Evolutionary conservation across 495 filamentous ascomycete genomes (phyloP).

Genomic region (Cenococcum geophilum): DNA sequence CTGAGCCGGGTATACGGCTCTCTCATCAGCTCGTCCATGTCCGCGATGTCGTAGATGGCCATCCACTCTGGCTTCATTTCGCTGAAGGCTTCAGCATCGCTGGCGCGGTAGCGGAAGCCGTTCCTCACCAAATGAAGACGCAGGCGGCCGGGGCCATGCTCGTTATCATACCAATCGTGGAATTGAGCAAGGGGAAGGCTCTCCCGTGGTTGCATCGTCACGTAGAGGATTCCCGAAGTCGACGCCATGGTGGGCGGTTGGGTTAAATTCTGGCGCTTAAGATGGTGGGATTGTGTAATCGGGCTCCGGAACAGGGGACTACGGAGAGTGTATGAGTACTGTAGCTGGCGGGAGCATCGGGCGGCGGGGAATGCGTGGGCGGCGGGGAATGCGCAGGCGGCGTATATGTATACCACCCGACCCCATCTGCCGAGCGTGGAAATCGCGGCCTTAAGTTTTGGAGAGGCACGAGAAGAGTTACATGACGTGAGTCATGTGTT

Average conservation of each 20-base stretch:
- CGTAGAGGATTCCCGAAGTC: slow-evolving; percentile 61
- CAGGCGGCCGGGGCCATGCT: slow-evolving; percentile 73
- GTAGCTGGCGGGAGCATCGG: too few species aligned
- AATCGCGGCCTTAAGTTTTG: not conserved
- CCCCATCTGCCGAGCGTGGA: not conserved
- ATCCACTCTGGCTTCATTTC: slow-evolving; percentile 58
- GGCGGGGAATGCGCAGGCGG: not conserved
- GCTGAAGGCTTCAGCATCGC: slow-evolving; percentile 39
- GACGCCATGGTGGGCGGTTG: slow-evolving; percentile 14
- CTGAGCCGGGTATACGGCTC: slow-evolving; percentile 63
- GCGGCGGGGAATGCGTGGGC: not conserved
- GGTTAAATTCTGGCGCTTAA: too few species aligned
- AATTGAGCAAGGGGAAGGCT: slow-evolving; percentile 62
- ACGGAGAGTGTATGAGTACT: too few species aligned
- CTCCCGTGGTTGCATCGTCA: slow-evolving; percentile 67
- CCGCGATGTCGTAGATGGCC: slow-evolving; percentile 72
- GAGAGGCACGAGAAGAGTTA: not conserved
- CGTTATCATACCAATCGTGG: slow-evolving; percentile 88
- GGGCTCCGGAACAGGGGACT: too few species aligned
- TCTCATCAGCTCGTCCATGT: slow-evolving; percentile 61
- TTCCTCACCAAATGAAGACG: slow-evolving; percentile 66
- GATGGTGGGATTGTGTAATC: too few species aligned
- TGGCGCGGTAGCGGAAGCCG: slow-evolving; percentile 70
- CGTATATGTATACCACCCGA: not conserved
- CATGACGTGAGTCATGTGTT: not conserved